phyloP scores from a whole-genome alignment of 345 rosid genomes.

The Tarenaya hassleriana region DNA sequence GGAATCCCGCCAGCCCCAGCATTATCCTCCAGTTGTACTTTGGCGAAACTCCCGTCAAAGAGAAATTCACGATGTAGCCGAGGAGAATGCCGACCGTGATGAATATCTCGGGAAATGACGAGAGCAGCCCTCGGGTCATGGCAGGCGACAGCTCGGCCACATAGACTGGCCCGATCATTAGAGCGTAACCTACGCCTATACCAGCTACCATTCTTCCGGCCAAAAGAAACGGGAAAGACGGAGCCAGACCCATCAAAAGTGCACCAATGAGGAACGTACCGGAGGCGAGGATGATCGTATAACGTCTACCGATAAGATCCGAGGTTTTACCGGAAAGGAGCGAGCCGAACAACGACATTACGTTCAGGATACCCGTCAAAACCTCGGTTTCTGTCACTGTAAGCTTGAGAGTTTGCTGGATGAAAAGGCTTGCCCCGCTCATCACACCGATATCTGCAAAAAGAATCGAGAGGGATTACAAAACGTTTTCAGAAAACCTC shows the following conservation, averaged over 20 bases:
- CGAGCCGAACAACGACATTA: conserved; percentile 46
- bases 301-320: conserved; percentile 48
- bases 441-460: conserved; percentile 6
- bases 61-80: conserved; percentile 44
- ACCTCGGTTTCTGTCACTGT: conserved; percentile 33
- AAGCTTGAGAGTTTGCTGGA: background rate
- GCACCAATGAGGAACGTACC: conserved; percentile 43
- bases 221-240: conserved; percentile 37
- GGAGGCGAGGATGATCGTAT: conserved; percentile 46
- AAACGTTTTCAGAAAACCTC: no score
- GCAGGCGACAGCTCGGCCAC: conserved; percentile 48
- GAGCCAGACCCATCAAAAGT: conserved; percentile 49
- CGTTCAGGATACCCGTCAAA: conserved; percentile 42
- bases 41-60: conserved; percentile 33
- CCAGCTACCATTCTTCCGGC: conserved; percentile 54
- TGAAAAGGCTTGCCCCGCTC: conserved; percentile 1
- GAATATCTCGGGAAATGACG: conserved; percentile 55
- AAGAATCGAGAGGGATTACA: background rate
- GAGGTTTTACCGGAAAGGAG: conserved; percentile 43
- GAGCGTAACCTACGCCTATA: conserved; percentile 48
- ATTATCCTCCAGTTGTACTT: conserved; percentile 44
- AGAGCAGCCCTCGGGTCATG: conserved; percentile 40
- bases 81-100: conserved; percentile 40
- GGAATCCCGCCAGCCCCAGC: conserved; percentile 48
- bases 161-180: conserved; percentile 53